Evolutionary conservation across 257 asterid genomes (phyloP), one percentile per base, ranked within the genome.

Genomic region (Linaria vulgaris): DNA sequence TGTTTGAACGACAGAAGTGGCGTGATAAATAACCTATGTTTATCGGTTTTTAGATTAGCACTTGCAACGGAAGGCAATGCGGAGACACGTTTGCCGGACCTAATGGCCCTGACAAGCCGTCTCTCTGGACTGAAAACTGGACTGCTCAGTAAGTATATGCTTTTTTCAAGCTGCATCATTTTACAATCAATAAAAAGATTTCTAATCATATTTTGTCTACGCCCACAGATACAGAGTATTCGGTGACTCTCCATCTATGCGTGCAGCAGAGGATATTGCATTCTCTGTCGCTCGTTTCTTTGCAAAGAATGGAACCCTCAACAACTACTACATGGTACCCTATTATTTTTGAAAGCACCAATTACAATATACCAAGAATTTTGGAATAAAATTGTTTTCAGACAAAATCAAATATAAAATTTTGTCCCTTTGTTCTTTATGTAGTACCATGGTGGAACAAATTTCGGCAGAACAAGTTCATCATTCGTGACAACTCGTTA

Each of bases 121-220:
- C 86, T 4, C 85, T 92, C 16, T 92, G 99, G 99, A 92, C 99
- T 1, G 99, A 92, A 76, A 95, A 95, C 56, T 92, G 99, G 99
- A 92, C 81, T 59, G 94, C 97, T 61, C 89, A 96, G 97, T 89
- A 68, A 45, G 79, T 16, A 9, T 10, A 14, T 22, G 25, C 12
- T 39, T 59, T 6, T 34, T 2, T 3, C 9, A 3, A 7, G 9
- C 1, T 34, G 5, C 10, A 34, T n/a, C n/a, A n/a, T n/a, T n/a
- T n/a, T n/a, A n/a, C n/a, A n/a, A n/a, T n/a, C n/a, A n/a, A n/a
- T n/a, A n/a, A n/a, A n/a, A n/a, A n/a, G n/a, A n/a, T n/a, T n/a
- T n/a, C n/a, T n/a, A n/a, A n/a, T n/a, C n/a, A n/a, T n/a, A n/a
- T n/a, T n/a, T n/a, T n/a, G n/a, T n/a, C n/a, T n/a, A n/a, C n/a